Evolutionary conservation across 345 rosid species (phyloP), one percentile per base, ranked within the genome.

Genomic region (Syzygium grande): DNA sequence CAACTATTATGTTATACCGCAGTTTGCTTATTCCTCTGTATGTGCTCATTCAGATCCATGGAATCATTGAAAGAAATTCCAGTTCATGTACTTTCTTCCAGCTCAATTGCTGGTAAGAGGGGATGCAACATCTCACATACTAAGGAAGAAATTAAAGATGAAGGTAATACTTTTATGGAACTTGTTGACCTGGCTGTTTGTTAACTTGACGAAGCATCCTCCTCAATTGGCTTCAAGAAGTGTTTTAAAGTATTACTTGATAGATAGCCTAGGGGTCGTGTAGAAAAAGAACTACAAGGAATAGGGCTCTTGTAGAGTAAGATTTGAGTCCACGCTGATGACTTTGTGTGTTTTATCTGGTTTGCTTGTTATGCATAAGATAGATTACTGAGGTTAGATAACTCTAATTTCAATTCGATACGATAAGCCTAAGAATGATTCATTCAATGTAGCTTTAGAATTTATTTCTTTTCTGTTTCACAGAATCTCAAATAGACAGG

Each of bases 401-500:
- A 73, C 27, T 38, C 27, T 73, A 73, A 38, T 38, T 73, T 38
- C 83, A 73, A 38, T 22, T 73, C 13, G 27, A 21, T 73, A 38
- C 43, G 38, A 73, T 22, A 19, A 38, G 83, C 49, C 21, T 41
- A 38, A 73, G 83, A 38, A 73, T 38, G 83, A 73, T 73, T 73
- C 23, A n/a, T 84, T 51, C 52, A 30, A 19, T 25, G 38, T 25
- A 14, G 84, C 51, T 78, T 58, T 34, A 38, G 25, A 78, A 34
- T 55, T 88, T 89, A 52, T 88, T 85, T 87, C 58, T n/a, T 38
- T 43, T 38, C 65, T 87, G 86, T 84, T 91, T 90, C 86, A 87
- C 92, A 90, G 98, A 95, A 87, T 88, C 92, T 88, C 98, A 89
- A 89, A 87, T 96, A 84, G 98, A 94, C 92, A 93, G 98, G 91